Conservation (phyloP, 768 basidiomycete species). For the Panellus pusillus region DNA sequence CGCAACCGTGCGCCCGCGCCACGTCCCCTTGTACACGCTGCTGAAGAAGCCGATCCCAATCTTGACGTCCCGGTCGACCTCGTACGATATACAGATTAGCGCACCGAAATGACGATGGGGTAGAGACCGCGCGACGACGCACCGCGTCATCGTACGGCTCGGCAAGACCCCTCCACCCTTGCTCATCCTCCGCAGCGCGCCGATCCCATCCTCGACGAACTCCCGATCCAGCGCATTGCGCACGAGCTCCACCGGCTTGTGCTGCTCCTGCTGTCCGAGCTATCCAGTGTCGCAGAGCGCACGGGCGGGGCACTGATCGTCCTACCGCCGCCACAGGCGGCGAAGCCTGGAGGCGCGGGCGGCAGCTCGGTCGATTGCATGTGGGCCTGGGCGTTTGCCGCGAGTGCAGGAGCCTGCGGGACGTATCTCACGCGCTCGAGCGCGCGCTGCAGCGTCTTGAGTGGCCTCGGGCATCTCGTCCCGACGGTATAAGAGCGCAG, state of each 20-base stretch:
- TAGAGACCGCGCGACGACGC: conserved; percentile 2
- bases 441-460: conserved; percentile 73
- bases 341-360: conserved; percentile 4
- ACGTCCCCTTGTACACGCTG: conserved; percentile 71
- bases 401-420: not conserved
- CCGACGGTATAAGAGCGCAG: too few species aligned
- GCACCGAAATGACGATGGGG: too few species aligned
- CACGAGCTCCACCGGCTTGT: not conserved
- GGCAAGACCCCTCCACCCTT: conserved; percentile 45
- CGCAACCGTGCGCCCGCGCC: conserved; percentile 63
- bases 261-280: conserved; percentile 7
- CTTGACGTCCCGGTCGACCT: conserved; percentile 65
- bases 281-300: conserved; percentile 1
- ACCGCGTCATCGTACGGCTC: conserved; percentile 75
- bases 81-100: conserved; percentile 38
- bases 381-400: not conserved
- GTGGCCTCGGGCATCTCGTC: conserved; percentile 75
- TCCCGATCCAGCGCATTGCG: conserved; percentile 58
- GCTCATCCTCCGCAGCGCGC: conserved; percentile 65
- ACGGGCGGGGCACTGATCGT: not conserved
- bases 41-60: conserved; percentile 76
- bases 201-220: conserved; percentile 65
- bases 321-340: not conserved
- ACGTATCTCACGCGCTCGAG: conserved; percentile 41
- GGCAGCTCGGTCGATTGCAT: not conserved